Evolutionary conservation across 2,329 filamentous ascomycete genomes (phyloP).

Genomic region (Periconia sp.): DNA sequence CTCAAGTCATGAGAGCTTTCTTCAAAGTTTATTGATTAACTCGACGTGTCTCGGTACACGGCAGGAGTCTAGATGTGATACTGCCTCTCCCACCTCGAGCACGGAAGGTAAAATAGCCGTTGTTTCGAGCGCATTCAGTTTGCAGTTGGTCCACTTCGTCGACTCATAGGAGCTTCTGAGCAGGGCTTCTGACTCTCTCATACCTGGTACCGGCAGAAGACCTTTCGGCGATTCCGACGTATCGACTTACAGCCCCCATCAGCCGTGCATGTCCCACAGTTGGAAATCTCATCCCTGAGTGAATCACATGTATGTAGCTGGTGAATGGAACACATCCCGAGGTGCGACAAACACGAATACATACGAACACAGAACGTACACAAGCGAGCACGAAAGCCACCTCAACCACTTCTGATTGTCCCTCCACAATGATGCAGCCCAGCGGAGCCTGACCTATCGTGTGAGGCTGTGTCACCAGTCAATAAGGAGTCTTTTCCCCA

Average conservation of each 20-base stretch:
- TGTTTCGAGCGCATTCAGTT: background rate
- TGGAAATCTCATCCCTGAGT: too few species aligned
- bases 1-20: background rate
- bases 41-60: slow-evolving; percentile 3
- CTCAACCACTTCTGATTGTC: background rate
- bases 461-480: background rate
- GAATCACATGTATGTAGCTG: too few species aligned
- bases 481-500: background rate
- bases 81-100: background rate
- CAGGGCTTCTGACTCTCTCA: slow-evolving; percentile 1
- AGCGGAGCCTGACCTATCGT: background rate
- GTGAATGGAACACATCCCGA: too few species aligned
- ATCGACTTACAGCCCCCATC: too few species aligned
- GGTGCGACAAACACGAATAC: too few species aligned
- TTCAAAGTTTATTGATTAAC: slow-evolving; percentile 7
- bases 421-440: background rate
- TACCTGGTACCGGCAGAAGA: background rate
- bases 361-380: too few species aligned
- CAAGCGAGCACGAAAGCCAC: background rate
- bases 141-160: background rate
- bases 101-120: background rate
- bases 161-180: background rate
- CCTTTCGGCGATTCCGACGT: slow-evolving; percentile 7
- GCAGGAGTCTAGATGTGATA: background rate
- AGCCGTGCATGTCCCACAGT: too few species aligned